Evolutionary conservation across 148 eudicot species (phyloP), one percentile per base, ranked within the genome.

Genomic region (Tetragonia tetragonoides): DNA sequence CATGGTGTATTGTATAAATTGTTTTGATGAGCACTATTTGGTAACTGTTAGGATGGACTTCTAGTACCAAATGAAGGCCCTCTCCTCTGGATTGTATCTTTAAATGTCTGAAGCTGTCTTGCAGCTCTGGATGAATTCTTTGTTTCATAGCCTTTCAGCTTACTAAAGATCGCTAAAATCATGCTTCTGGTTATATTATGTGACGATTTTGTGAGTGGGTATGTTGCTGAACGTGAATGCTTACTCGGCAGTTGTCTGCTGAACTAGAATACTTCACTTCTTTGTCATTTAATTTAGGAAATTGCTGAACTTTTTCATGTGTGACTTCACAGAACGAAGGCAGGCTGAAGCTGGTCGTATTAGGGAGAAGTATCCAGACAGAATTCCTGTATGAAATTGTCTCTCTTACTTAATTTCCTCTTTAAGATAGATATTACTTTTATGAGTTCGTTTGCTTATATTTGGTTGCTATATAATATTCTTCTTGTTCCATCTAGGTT

Each of bases 331-430:
- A 94, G 98, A 94, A 73, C 90, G 95, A 86, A 88, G 98, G 61
- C 98, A 92, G 85, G 98, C 95, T 74, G 98, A 94, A 87, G 92
- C 98, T 85, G 83, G 91, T 78, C 97, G 98, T 74, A 94, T 94
- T 83, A 87, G 98, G 86, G 95, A 94, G 86, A 94, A 92, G 86
- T 94, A 94, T 64, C 95, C 97, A 16, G 97, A 94, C 83, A 85
- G 98, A 89, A 94, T 94, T 44, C 98, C 97, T 77, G 98, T 94
- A 90, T 64, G 68, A 59, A 78, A 38, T 10, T 38, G 4, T 65
- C 73, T 71, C 51, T 51, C 12, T 3, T 17, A 11, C 1, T 4
- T 60, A 17, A n/a, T 60, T 60, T 20, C 64, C 64, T 60, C n/a
- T 60, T n/a, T n/a, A 7, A 60, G 8, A 54, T n/a, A 60, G 9